Base-by-base conservation (phyloP, 805 yeast genomes). In the Sungouiozyma ichnusensis region DNA sequence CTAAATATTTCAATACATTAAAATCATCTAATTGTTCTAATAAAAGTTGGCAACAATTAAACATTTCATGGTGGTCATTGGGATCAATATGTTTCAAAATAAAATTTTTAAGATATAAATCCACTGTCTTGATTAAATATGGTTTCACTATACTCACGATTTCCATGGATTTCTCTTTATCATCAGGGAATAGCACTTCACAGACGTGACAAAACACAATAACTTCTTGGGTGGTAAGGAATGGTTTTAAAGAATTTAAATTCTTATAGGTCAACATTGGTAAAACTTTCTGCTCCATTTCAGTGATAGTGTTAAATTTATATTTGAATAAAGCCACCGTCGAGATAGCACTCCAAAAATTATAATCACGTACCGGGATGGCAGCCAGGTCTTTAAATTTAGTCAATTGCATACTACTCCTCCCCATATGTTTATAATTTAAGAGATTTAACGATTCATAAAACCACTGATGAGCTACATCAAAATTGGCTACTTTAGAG, bases 21-120 rank as follows among this genome's bases (percentile, higher is more conserved):
- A 76, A 88, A 57, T 87, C 95, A 58, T 88, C 86, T 42, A 82
- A 71, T 8, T 67, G 58, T 18, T 71, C 63, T 29, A 86, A 57
- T 14, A 79, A 68, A 13, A 76, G 66, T 3, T 52, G 45, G 37
- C 77, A 62, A 45, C 64, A 63, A 0, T 66, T 58, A 46, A 53
- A 66, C 13, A 85, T 58, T 11, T 52, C 46, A 0, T 63, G 62
- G 74, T 77, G 77, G 3, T 67, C 63, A 6, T 60, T 27, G 14
- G 60, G 51, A 5, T 65, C 59, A 33, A 84, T 63, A 1, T 72
- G 63, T 2, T 73, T 74, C 15, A 80, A 51, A 45, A 74, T 68
- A 16, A 76, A 60, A 29, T 81, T 61, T 44, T 76, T 75, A 41
- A 85, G 65, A 38, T 84, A 86, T 42, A 88, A 65, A 53, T 84